Conservation (phyloP, 768 basidiomycete species). For the Lentinula boryana region DNA sequence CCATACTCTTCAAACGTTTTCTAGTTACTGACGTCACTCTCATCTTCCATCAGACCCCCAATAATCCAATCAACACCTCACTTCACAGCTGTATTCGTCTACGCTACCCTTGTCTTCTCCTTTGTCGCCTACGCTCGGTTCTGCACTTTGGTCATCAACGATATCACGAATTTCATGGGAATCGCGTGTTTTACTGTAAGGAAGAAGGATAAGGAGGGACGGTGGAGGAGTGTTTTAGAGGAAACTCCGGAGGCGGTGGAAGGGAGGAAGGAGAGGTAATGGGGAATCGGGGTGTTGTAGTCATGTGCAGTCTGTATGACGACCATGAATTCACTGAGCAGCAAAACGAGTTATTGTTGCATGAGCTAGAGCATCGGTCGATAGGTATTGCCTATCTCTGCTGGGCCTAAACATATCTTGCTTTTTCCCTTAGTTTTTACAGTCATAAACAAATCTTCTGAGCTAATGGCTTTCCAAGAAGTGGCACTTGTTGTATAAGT, state of each 20-base stretch:
- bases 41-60: slow-evolving; percentile 37
- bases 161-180: slow-evolving; percentile 88
- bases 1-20: background rate
- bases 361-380: too few relatives aligned
- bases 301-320: too few relatives aligned
- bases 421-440: too few relatives aligned
- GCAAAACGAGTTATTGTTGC: too few relatives aligned
- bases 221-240: slow-evolving; percentile 41
- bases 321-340: too few relatives aligned
- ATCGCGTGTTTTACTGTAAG: slow-evolving; percentile 93
- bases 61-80: slow-evolving; percentile 66
- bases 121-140: slow-evolving; percentile 71
- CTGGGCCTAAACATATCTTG: too few relatives aligned
- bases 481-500: too few relatives aligned
- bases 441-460: too few relatives aligned
- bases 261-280: background rate
- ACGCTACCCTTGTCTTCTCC: slow-evolving; percentile 62
- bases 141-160: slow-evolving; percentile 73
- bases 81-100: slow-evolving; percentile 67
- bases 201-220: slow-evolving; percentile 69
- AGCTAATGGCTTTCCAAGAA: too few relatives aligned
- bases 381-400: too few relatives aligned
- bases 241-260: background rate
- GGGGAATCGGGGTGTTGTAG: too few relatives aligned
- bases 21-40: background rate